A percentile compares a stretch with the other conserved stretches of the same genome.
phyloP scores from a whole-genome alignment of 257 asterid genomes.

The Solanum pinnatisectum region DNA sequence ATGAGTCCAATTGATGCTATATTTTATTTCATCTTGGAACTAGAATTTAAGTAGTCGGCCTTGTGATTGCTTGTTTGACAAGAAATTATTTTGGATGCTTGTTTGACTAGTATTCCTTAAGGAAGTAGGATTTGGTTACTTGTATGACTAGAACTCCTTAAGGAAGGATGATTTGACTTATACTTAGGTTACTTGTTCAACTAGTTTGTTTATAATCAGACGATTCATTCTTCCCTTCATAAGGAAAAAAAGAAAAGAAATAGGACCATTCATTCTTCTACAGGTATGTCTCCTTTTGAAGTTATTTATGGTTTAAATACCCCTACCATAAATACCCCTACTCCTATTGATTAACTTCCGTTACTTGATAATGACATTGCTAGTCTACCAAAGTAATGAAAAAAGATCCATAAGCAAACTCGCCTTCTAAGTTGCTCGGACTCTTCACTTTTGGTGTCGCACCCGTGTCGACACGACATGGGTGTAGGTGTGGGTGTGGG shows the following conservation, averaged over 20 bases:
- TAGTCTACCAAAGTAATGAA: not conserved
- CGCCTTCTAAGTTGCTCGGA: not conserved
- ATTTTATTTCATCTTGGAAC: not conserved
- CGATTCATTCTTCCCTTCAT: not conserved
- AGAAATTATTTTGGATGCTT: not conserved
- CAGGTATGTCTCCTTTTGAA: not conserved
- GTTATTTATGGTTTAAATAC: not conserved
- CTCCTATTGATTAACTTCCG: not conserved
- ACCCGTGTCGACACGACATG: no score
- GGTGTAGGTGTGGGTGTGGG: no score
- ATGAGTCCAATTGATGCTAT: not conserved
- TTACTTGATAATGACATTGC: not conserved
- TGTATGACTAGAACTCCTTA: not conserved
- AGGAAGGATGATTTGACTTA: not conserved
- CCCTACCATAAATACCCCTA: not conserved
- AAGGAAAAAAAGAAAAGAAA: not conserved
- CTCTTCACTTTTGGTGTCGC: no score
- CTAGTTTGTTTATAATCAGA: not conserved
- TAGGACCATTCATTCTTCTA: not conserved
- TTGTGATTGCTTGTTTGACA: not conserved
- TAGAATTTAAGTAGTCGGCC: not conserved
- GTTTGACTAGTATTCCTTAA: not conserved
- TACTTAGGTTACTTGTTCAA: not conserved
- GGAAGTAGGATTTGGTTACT: not conserved
- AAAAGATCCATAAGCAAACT: not conserved